phyloP scores from a whole-genome alignment of 495 filamentous ascomycete genomes.

The Terfezia boudieri region DNA sequence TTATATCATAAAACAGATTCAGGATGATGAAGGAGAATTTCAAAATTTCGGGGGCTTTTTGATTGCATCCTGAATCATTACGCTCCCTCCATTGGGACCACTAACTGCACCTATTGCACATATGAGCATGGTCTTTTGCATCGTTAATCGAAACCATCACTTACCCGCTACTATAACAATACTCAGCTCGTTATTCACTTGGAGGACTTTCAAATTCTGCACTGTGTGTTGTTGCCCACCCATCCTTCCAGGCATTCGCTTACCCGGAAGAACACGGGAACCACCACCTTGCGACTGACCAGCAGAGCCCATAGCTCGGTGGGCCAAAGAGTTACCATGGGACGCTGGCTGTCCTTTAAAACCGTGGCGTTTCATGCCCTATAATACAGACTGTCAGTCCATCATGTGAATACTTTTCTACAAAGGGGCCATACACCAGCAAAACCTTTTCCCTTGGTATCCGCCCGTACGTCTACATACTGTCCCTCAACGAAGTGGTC shows the following conservation, averaged over 20 bases:
- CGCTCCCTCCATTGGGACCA: slow-evolving; percentile 61
- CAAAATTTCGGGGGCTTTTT: slow-evolving; percentile 48
- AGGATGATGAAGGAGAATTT: too few species aligned
- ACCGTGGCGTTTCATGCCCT: slow-evolving; percentile 83
- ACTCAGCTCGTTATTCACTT: slow-evolving; percentile 64
- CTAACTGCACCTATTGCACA: slow-evolving; percentile 40
- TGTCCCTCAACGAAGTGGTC: slow-evolving; percentile 80
- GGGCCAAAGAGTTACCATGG: slow-evolving; percentile 82
- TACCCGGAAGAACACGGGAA: slow-evolving; percentile 76
- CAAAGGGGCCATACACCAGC: slow-evolving; percentile 31
- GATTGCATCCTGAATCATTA: slow-evolving; percentile 73
- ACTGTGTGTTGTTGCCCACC: slow-evolving; percentile 64
- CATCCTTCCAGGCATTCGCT: slow-evolving; percentile 96
- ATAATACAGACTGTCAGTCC: neutral
- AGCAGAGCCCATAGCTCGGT: slow-evolving; percentile 69
- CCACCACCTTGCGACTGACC: slow-evolving; percentile 80
- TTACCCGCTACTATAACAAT: slow-evolving; percentile 69
- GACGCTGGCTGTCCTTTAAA: slow-evolving; percentile 73
- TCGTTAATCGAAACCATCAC: slow-evolving; percentile 1
- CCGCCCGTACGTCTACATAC: slow-evolving; percentile 63
- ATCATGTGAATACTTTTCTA: neutral
- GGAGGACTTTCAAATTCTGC: slow-evolving; percentile 73
- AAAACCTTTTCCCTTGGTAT: slow-evolving; percentile 70
- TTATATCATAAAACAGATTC: too few species aligned
- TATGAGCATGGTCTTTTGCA: neutral